Base-by-base conservation (phyloP, 169 alveolate genomes). In the Cryptosporidium meleagridis region DNA sequence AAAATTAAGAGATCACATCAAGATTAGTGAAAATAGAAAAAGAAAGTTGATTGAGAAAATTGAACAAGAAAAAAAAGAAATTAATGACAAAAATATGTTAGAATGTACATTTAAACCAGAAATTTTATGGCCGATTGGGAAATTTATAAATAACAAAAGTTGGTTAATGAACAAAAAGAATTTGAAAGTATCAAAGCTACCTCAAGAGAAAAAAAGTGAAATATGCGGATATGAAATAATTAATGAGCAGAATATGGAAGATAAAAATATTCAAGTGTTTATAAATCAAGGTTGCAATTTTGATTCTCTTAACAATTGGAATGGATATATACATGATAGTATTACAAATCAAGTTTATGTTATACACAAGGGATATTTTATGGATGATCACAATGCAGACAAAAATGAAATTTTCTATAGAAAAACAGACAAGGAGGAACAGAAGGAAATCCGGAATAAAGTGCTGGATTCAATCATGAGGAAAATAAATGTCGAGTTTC, bases 81-180 rank as follows among this genome's bases (percentile, higher is more conserved):
- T n/a, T 45, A 51, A 80, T 16, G 52, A 61, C 3, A 51, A 80
- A 48, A 65, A 10, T 31, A 45, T 29, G 29, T 0, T 29, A 14
- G 52, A 65, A 12, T 80, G 89, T 23, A 80, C 73, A 62, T 80
- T 80, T 62, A 80, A 80, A 44, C 89, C 89, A 14, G 75, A 80
- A 58, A 35, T 80, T 12, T 37, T 41, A n/a, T 80, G 89, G 89
- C 89, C 89, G 18, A 61, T 65, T 14, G 65, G 48, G 23, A 41
- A 12, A 2, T 80, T 58, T 41, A 29, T 80, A 45, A n/a, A 21
- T 44, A 29, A 65, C 12, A 59, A 80, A 65, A 35, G 59, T 61
- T 41, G 89, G 89, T 65, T 29, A 14, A 14, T 2, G 16, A 23
- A 37, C 9, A 59, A 26, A 9, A 73, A 58, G 58, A n/a, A 55